Base-by-base conservation (phyloP, 257 asterid species). In the Penstemon eatonii region DNA sequence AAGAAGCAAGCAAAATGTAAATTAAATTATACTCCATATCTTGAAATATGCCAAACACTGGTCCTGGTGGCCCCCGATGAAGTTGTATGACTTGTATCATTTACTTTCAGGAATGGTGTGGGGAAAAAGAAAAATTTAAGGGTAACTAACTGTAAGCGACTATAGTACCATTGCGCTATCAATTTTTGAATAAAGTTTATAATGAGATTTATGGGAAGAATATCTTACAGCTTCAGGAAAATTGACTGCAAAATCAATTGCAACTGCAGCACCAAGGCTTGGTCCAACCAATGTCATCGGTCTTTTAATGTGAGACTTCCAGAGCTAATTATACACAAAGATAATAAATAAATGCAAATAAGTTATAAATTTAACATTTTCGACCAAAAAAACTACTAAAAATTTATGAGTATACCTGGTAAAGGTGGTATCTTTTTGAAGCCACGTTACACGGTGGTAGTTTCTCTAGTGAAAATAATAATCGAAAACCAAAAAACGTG, bases 221-320 rank as follows among this genome's bases (percentile, higher is more conserved):
- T 25, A 19, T 42, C 86, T 83, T 82, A 89, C 92, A 40, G 96
- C 96, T 80, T 87, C 94, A 11, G 96, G 96, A 79, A 76, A 85
- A 72, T 87, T 80, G 81, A 74, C 84, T 0, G 95, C 92, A 80
- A 89, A 89, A 63, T 89, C 96, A 19, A 86, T 85, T 13, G 96
- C 96, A 67, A 81, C 92, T 6, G 96, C 91, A 59, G 95, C 95
- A 41, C 96, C 96, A 66, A 89, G 96, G 79, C 96, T 89, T n/a
- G 96, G 95, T 53, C 96, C 96, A 8, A 87, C 95, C 67, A 89
- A 78, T 9, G 76, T 77, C 96, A 89, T 87, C 18, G 96, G 96
- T 69, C 95, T 77, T 75, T 71, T 78, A 60, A 89, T 87, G 73
- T 89, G 81, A 67, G 95, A 75, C 77, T 82, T 89, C 96, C 96